These are phyloP conservation scores for Curvularia verruculosa DNA, from an alignment of 2,329 filamentous ascomycete species.

Conservation along the genomic window DNA sequence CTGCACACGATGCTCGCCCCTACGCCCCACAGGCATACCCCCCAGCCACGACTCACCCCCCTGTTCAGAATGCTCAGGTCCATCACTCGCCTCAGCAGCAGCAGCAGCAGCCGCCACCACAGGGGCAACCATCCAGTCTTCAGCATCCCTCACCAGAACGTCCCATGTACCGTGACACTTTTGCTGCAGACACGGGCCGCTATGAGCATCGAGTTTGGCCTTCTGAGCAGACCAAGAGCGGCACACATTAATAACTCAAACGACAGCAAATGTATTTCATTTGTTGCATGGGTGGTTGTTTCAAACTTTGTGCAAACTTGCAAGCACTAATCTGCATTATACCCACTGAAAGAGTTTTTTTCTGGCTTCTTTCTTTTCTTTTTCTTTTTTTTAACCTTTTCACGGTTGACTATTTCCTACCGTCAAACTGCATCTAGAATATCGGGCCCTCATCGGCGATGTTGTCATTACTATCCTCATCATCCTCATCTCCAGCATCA, in stretches of 20 bases:
- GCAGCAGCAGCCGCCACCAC: slow-evolving; percentile 1
- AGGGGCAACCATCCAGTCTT: slow-evolving; percentile 10
- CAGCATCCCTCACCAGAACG: slow-evolving; percentile 17
- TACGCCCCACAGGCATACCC: slow-evolving; percentile 31
- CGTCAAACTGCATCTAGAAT: slow-evolving; percentile 22
- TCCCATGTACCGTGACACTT: slow-evolving; percentile 25
- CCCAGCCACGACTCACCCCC: slow-evolving; percentile 26
- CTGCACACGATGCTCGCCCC: slow-evolving; percentile 25
- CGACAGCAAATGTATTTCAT: neutral
- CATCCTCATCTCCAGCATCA: neutral
- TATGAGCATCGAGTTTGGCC: slow-evolving; percentile 38
- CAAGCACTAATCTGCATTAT: slow-evolving; percentile 22
- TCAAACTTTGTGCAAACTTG: slow-evolving; percentile 10
- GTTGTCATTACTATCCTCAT: slow-evolving; percentile 3
- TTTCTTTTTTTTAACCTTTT: neutral
- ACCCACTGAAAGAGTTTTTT: slow-evolving; percentile 11
- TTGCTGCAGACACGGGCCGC: slow-evolving; percentile 20
- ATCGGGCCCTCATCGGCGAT: slow-evolving; percentile 21
- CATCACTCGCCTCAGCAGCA: slow-evolving; percentile 22
- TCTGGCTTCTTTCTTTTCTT: neutral
- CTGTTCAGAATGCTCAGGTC: slow-evolving; percentile 10
- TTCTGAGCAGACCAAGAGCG: slow-evolving; percentile 16
- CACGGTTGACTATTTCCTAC: neutral
- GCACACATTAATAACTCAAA: slow-evolving; percentile 11
- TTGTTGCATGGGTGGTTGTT: slow-evolving; percentile 11